Base-by-base conservation (phyloP, 139 green algal genomes). In the Yamagishiella unicocca region DNA sequence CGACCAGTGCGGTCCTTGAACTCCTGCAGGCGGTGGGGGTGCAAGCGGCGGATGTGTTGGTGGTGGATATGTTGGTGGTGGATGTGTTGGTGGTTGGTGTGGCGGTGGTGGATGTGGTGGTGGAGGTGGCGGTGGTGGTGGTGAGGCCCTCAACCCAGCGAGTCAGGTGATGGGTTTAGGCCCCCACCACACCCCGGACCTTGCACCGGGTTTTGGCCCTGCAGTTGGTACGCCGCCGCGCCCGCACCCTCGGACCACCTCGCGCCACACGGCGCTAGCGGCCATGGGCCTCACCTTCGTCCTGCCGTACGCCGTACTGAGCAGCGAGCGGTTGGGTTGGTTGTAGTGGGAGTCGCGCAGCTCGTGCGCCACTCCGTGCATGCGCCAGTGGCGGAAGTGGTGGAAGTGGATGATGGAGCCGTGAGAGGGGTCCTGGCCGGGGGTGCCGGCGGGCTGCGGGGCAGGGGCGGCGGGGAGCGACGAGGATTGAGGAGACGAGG, bases 331-430 rank as follows among this genome's bases (percentile, higher is more conserved):
- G 90, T 97, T 97, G 79, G 93, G 71, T n/a, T 87, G 37, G 40
- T 78, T 89, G 87, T 96, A 96, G 19, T 84, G 42, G 53, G 76
- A 84, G 72, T 94, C 94, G 1, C 94, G 76, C 88, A 96, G 89
- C 91, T 96, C 94, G 84, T 95, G 93, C 9, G 95, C 94, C 29
- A 96, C 74, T 22, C 90, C 83, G 79, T 88, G 72, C 83, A 89
- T 82, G 46, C 83, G 83, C 82, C 90, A 93, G 74, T 89, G 64
- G 38, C 87, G 92, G 92, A 96, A 97, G 68, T 97, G 93, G 53
- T 93, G 81, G 85, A 94, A 94, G 80, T 95, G 92, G 33, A 97
- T 92, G 79, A 97, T 95, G 89, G 74, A 93, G 77, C 92, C 89
- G 2, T 66, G 8, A 14, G 75, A 55, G 29, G 87, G 45, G 72